Evolutionary conservation across 2,329 filamentous ascomycete genomes (phyloP).

Genomic region (Westerdykella aurantiaca): DNA sequence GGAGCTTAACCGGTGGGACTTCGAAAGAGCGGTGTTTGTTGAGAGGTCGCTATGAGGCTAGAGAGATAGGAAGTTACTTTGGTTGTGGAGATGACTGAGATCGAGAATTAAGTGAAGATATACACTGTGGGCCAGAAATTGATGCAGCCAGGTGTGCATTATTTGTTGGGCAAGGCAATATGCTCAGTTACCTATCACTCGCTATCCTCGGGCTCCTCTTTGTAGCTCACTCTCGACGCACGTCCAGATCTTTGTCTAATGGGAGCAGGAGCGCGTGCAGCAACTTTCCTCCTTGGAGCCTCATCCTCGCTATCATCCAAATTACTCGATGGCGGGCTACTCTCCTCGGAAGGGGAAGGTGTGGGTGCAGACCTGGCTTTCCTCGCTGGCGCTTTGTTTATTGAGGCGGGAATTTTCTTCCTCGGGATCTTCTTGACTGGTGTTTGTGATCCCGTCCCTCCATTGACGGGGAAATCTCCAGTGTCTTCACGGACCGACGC

Average conservation of each 20-base stretch:
- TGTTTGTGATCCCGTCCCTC: slow-evolving; percentile 10
- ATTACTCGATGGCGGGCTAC: slow-evolving; percentile 37
- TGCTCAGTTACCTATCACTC: too few species aligned
- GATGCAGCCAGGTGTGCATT: too few species aligned
- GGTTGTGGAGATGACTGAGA: too few species aligned
- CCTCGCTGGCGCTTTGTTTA: slow-evolving; percentile 28
- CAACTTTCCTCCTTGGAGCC: slow-evolving; percentile 20
- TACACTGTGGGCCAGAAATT: too few species aligned
- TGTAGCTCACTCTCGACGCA: slow-evolving; percentile 27
- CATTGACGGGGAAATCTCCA: slow-evolving; percentile 17
- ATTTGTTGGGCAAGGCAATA: too few species aligned
- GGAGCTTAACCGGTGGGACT: too few species aligned
- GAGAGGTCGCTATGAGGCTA: too few species aligned
- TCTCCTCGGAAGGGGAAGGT: slow-evolving; percentile 38
- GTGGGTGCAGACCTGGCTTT: slow-evolving; percentile 37
- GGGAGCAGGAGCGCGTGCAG: slow-evolving; percentile 13
- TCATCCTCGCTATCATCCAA: slow-evolving; percentile 30
- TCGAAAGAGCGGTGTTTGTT: too few species aligned
- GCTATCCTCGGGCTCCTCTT: slow-evolving; percentile 17
- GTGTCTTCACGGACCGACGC: slow-evolving; percentile 10
- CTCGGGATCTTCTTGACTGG: slow-evolving; percentile 25
- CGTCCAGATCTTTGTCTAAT: slow-evolving; percentile 26
- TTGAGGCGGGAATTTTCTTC: slow-evolving; percentile 31
- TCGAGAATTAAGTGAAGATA: too few species aligned
- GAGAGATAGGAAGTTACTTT: too few species aligned